Base-by-base conservation (phyloP, 768 basidiomycete species). In the Lyophyllum decastes region DNA sequence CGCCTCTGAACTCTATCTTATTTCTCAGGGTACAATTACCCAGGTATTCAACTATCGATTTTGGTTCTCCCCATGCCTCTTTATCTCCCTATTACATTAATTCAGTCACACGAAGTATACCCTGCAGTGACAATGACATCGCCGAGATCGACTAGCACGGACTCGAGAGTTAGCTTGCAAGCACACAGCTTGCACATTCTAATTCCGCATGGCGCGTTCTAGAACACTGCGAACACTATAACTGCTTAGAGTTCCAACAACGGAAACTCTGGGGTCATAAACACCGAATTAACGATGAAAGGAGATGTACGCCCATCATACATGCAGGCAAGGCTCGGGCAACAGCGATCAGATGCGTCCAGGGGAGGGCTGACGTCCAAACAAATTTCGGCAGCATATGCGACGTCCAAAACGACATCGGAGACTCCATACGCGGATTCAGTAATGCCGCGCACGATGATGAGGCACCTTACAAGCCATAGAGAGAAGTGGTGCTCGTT, bases 231-330 rank as follows among this genome's bases (percentile, higher is more conserved):
- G 10, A 10, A 22, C 7, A 52, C 24, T 10, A 47, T 27, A 22
- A n/a, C 27, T 48, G 27, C 30, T 50, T 33, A 34, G 34, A 38
- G 34, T 38, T 38, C 33, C 24, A 10, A 14, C 33, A 34, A 22
- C 33, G 41, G 30, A 26, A 35, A 35, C 22, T 22, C 46, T 26
- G 14, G 17, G 19, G 33, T 14, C n/a, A 24, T 38, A 24, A n/a
- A 26, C 40, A n/a, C 30, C 10, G n/a, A 5, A 48, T 52, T 44
- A 35, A 21, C 45, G 46, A 35, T 38, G 9, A 48, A 56, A 49
- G 55, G 55, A 56, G 55, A 56, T 56, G 54, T 14, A 45, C 33
- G 54, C 24, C 26, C 45, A 43, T 44, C 52, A 55, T 34, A 21
- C 24, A 35, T 25, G 26, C 54, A 35, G 45, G 22, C 43, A 30